Evolutionary conservation across 768 basidiomycete genomes (phyloP), one percentile per base, ranked within the genome.

Genomic region (Postia placenta): DNA sequence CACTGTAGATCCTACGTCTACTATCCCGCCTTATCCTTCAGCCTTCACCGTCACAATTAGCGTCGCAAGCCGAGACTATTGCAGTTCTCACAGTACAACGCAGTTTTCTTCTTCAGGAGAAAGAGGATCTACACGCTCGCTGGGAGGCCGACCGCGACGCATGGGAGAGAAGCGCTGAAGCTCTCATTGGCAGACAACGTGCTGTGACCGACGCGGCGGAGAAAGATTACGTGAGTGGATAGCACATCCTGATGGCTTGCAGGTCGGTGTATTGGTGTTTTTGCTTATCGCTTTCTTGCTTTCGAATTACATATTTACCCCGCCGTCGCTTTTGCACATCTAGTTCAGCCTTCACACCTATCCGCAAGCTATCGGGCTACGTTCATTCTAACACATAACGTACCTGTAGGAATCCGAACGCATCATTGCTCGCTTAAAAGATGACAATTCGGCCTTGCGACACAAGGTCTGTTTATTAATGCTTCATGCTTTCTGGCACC

Each of bases 111-210:
- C 52, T 78, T 2, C 64, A 62, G 19, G 74, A 78, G 35, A 67
- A 72, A 5, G 73, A 79, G 36, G 80, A 85, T 47, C 79, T 86
- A 48, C 72, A 74, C n/a, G 67, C 69, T 5, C 70, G 76, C 30
- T 85, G 81, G 81, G 67, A 76, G 26, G 72, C 76, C 1, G 85
- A 88, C 61, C 73, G 74, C 56, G 77, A 78, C 14, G 69, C 74
- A 2, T 89, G 85, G 82, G 74, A 72, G 4, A 69, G 86, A 48
- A 79, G 75, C 55, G 78, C 84, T 1, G 85, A 88, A 54, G 84
- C 82, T 6, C 69, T 89, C 28, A 69, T 85, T 48, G 60, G 69
- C 2, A 77, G 66, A 36, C 62, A 76, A 39, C 68, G 74, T 39
- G 71, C 69, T 49, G 75, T 65, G 37, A 63, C 67, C n/a, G 59